Evolutionary conservation across 1,284 basidiomycete species (phyloP), one percentile per base, ranked within the genome.

Genomic region (Apiotrichum brassicae): DNA sequence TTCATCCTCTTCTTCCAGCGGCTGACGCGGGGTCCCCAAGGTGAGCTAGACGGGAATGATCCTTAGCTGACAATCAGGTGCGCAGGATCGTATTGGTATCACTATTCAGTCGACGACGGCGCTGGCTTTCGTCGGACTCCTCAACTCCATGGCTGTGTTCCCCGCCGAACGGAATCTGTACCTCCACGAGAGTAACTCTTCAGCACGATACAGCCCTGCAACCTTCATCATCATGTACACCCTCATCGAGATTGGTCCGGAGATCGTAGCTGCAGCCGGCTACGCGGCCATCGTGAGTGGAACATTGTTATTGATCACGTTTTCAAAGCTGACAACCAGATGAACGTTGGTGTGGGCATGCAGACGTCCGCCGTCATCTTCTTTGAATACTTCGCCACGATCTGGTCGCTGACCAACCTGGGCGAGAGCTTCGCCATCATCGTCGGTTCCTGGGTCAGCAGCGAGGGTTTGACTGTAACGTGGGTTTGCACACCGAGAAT

Each of bases 151-250:
- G 51, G 66, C 72, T 5, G 72, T 76, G 43, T 76, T 71, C 53
- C 76, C 73, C 2, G 59, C 64, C 22, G 76, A 77, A 37, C 61
- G 70, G 22, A 66, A 72, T 38, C 55, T 76, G 2, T 77, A 73
- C 56, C 63, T 73, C 20, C 74, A 77, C 58, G 76, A 77, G 50
- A 61, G 60, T 28, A 56, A 59, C 20, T 68, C 64, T 14, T 68
- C 66, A 24, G 75, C 75, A 2, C 56, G 71, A 1, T 76, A 77
- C 52, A 71, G 67, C 0, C 61, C 72, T 2, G 63, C 63, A 2
- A 72, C 76, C 0, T 77, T 77, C 44, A 48, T 77, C 23, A 51
- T 72, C 25, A 67, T 69, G n/a, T 77, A 76, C 56, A 73, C 74
- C 0, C 36, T 75, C 4, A 70, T 76, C 12, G 76, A 76, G 53